Base-by-base conservation (phyloP, 371 early-diverging fungal genomes). In the Haplosporangium sp. region DNA sequence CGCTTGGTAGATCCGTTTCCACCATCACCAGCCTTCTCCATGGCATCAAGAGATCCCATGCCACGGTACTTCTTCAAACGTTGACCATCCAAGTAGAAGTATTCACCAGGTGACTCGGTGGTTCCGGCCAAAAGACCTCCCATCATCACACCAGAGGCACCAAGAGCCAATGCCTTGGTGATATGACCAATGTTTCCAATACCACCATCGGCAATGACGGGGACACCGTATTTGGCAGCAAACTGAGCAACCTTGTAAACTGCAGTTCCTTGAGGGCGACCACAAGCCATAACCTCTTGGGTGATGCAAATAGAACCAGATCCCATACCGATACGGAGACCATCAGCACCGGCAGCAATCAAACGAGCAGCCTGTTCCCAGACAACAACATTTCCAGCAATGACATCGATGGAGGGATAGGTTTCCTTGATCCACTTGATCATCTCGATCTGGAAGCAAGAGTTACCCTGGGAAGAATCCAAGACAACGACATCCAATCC, bases 201-300 rank as follows among this genome's bases (percentile, higher is more conserved):
- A 83, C 99, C 98, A 63, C 98, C 99, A 84, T 98, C 99, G 58
- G 99, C 99, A 81, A 98, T 95, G 53, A 95, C 94, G 45, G 99
- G 99, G 35, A 98, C 93, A 76, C 97, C 98, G 74, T 95, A 97
- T 83, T 92, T 89, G 78, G 93, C 87, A 57, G 96, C 96, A 83
- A 94, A 97, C 86, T 95, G 90, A 40, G 97, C 93, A 27, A 98
- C 98, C 84, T 93, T 93, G 89, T 90, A 96, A 61, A 98, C 98
- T 38, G 97, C 98, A 19, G 98, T 97, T n/a, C 95, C 98, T 84
- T 97, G 98, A 52, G 98, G 98, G 78, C 98, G 93, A 79, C 98
- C 98, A 72, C 96, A 96, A 39, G 98, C 98, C 97, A 97, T 97
- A 76, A 97, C 97, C 89, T 97, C 98, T 84, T 98, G 98, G 47